Base-by-base conservation (phyloP, 371 early-diverging fungal species). In the Mucor sp. region DNA sequence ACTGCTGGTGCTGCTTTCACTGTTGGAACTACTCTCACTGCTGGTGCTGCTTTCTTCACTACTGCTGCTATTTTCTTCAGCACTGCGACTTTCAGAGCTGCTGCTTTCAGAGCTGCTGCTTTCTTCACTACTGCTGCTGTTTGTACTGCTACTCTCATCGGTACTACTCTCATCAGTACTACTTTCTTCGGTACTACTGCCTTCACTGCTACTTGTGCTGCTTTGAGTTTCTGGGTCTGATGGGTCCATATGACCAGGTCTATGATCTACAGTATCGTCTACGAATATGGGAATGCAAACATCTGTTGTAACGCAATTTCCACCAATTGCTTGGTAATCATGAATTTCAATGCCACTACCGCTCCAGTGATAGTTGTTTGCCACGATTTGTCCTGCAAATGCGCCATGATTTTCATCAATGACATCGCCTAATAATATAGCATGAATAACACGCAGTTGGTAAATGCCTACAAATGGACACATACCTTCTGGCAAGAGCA, bases 401-500 rank as follows among this genome's bases (percentile, higher is more conserved):
- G 17, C 56, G 9, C 76, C 76, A 23, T 65, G 61, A 17, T 27
- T 23, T 23, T 55, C 63, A 27, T 76, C 76, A 15, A 55, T 14
- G 6, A 70, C 65, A 56, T 65, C n/a, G 11, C 27, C 64, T 53
- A 27, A 5, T 8, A 14, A 14, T 57, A 27, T 12, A 11, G 23
- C 14, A 5, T 53, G 23, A 27, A 1, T 9, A 27, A 4, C 14
- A 23, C 9, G 19, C 9, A 48, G 1, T n/a, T 4, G 6, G n/a
- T 44, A 1, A n/a, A 44, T 1, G 6, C 30, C 30, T 33, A 33
- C 33, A 3, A 9, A 2, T 50, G 12, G 6, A 4, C 8, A 48
- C 12, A 23, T 67, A 74, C 70, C 77, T 41, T 50, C 44, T n/a
- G 77, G 77, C 9, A 74, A 67, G 25, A 77, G 21, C 19, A 57